Evolutionary conservation across 1,284 basidiomycete genomes (phyloP), one percentile per base, ranked within the genome.

Genomic region (Lentinula novae-zelandiae): DNA sequence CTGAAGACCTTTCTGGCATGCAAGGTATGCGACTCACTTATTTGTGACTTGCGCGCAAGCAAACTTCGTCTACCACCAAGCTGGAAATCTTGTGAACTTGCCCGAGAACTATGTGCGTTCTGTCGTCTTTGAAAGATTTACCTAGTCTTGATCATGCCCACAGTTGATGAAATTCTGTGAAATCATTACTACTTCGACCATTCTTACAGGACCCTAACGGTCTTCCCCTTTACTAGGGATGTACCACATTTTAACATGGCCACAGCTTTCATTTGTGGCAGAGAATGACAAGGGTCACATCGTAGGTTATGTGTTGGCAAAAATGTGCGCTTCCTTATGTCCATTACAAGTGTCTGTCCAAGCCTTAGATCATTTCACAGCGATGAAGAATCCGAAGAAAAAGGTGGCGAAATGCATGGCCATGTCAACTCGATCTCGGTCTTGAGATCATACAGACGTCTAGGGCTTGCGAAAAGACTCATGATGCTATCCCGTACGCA

Each of bases 341-440:
- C 54, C 55, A 54, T 15, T 36, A 36, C 58, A 12, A 8, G 9
- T 7, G 10, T 46, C 44, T n/a, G 8, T 52, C 38, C 27, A 27
- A 27, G 27, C 27, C 27, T 42, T 17, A 20, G 57, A 38, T 51
- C n/a, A 15, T 31, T 44, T 33, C 44, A 12, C 22, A 82, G 67
- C 38, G 75, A 92, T 78, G 88, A 75, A 15, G 71, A 90, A 64
- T 90, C 92, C 49, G 78, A 83, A 36, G 76, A 70, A 0, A 76
- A 80, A 51, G 82, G 76, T 8, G 82, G 84, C 58, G 81, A 84
- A 34, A 76, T 82, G 0, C 87, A 92, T 63, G 94, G 94, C 0
- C 92, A 96, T 71, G 90, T 97, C 68, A 96, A 93, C 46, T 96
- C 94, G 0, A 93, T 97, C 66, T 94, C 92, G 0, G 93, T 97